Percentiles rank a stretch among this genome's conserved stretches.
These are phyloP conservation scores for Sextonia rubra DNA, from an alignment of 164 flowering plant species.

Conservation along the genomic window DNA sequence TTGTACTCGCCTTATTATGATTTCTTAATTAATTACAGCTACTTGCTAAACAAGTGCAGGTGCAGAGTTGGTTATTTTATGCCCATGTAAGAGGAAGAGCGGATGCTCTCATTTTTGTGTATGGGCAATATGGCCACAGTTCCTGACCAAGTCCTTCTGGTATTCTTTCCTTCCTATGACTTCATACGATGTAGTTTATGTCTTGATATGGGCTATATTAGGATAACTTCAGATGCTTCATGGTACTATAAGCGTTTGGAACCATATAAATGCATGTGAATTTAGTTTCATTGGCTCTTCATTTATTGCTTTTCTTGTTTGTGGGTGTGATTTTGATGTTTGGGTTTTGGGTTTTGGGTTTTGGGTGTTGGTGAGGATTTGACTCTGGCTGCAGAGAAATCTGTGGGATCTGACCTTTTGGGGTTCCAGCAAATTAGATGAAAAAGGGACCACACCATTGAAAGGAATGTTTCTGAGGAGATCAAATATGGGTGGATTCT, in stretches of 20 bases:
- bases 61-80: too few species aligned
- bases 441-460: not conserved
- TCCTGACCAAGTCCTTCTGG: not conserved
- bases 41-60: not conserved
- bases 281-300: not conserved
- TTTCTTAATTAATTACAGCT: too few species aligned
- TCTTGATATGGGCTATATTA: not conserved
- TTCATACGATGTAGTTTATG: not conserved
- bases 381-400: not conserved
- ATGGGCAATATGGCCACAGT: not conserved
- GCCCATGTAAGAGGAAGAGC: not conserved
- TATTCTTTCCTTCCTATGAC: not conserved
- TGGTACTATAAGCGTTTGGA: not conserved
- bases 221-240: not conserved
- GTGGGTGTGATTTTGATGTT: not conserved
- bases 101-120: too few species aligned
- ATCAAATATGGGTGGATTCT: too few species aligned
- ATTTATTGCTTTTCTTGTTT: not conserved
- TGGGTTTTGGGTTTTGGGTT: too few species aligned
- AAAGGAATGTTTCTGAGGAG: not conserved
- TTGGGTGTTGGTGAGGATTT: too few species aligned
- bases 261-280: not conserved
- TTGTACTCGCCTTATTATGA: not conserved
- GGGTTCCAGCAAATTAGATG: too few species aligned
- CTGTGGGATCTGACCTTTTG: not conserved